Evolutionary conservation across 2,329 filamentous ascomycete genomes (phyloP), one percentile per base, ranked within the genome.

Genomic region (Aspergillus neotritici): DNA sequence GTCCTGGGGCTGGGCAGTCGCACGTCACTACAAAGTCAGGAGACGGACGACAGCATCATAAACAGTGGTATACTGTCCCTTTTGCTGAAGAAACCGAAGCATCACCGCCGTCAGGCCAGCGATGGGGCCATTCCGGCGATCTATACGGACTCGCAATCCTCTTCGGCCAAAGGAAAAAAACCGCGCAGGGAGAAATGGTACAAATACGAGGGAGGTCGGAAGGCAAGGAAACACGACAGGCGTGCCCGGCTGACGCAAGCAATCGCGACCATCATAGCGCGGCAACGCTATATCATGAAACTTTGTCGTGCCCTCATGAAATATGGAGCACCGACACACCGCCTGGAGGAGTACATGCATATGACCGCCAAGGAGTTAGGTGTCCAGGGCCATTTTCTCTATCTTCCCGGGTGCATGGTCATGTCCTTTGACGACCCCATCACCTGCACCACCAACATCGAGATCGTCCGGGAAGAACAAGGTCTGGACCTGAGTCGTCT

Each of bases 321-420:
- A 41, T 61, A 59, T 14, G 58, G 58, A 5, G 58, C 58, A 1
- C 58, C 58, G 1, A 61, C 58, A 11, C 58, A 61, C 32, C 56
- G 58, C 10, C 40, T 61, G 12, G 90, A 95, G 65, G 71, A 94
- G 60, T 94, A 94, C 65, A 83, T 95, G 78, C 82, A 77, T 52
- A 94, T 90, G 86, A 88, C 86, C 4, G 83, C 89, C 4, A 78
- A 86, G 11, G 86, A 93, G 4, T 76, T 95, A 31, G 86, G 89
- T 63, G 89, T 94, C 17, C 85, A 94, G 53, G 84, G 83, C 5
- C 87, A 94, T 56, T 94, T 93, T 57, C 70, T 94, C 15, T 95
- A 95, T 61, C 80, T 95, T 25, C 94, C 62, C 84, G 58, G 57
- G 3, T 61, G 58, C 28, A 61, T 61, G 58, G 55, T 61, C 40